Evolutionary conservation across 306 rosid genomes (phyloP).

Genomic region (Glycine tomentella): DNA sequence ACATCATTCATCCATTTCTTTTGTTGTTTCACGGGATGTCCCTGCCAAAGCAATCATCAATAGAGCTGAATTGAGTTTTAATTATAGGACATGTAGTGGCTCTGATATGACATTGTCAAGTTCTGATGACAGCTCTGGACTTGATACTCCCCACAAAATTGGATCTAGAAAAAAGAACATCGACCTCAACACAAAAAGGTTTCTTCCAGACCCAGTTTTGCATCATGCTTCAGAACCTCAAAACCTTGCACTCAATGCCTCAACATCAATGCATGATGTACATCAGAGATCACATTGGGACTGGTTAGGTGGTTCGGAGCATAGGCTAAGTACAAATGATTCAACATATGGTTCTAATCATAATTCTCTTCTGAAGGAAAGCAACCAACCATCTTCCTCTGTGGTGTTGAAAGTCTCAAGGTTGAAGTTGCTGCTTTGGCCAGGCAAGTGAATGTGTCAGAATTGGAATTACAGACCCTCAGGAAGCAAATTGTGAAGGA

Average conservation of each 20-base stretch:
- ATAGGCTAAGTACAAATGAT: conserved; percentile 56
- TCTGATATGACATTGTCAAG: conserved; percentile 93
- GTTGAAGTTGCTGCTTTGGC: conserved; percentile 73
- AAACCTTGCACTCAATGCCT: conserved; percentile 45
- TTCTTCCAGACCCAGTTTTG: conserved; percentile 35
- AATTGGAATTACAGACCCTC: conserved; percentile 91
- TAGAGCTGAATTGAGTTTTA: conserved; percentile 56
- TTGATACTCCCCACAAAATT: conserved; percentile 71
- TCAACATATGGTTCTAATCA: conserved; percentile 60
- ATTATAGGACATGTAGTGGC: conserved; percentile 72
- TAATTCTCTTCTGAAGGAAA: conserved; percentile 54
- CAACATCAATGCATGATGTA: conserved; percentile 41
- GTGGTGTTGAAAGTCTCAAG: conserved; percentile 74
- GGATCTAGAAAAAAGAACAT: conserved; percentile 57
- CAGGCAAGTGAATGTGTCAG: conserved; percentile 83
- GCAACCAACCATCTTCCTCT: conserved; percentile 51
- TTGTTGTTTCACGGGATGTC: conserved; percentile 57
- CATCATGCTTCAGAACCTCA: conserved; percentile 52
- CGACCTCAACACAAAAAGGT: conserved; percentile 49
- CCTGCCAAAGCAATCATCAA: conserved; percentile 53
- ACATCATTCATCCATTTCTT: background rate
- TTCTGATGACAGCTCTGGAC: conserved; percentile 92
- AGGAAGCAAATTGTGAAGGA: conserved; percentile 91
- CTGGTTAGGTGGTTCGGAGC: conserved; percentile 75
- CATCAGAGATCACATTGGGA: conserved; percentile 67